phyloP scores from a whole-genome alignment of 768 basidiomycete genomes.

The Lentinus brumalis region DNA sequence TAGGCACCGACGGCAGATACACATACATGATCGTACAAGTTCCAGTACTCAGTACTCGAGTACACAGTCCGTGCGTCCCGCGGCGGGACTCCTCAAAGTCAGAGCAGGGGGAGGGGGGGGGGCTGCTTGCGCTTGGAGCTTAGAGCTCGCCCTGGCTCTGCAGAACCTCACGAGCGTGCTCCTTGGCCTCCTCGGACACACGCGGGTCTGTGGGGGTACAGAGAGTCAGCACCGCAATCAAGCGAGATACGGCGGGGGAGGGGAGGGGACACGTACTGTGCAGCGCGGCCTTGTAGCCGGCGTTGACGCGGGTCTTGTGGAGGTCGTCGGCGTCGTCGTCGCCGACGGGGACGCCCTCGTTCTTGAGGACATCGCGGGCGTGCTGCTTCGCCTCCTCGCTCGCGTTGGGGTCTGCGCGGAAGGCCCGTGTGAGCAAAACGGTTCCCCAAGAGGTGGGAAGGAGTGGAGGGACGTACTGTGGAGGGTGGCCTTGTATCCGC shows the following conservation, averaged over 20 bases:
- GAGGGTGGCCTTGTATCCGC: conserved; percentile 54
- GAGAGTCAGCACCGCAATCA: conserved; percentile 2
- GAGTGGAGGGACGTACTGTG: conserved; percentile 40
- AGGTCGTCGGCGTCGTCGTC: conserved; percentile 37
- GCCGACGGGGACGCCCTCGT: conserved; percentile 41
- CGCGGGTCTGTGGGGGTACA: conserved; percentile 40
- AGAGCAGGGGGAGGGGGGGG: too few relatives aligned
- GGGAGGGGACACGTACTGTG: conserved; percentile 40
- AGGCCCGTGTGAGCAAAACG: not conserved
- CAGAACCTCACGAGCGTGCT: conserved; percentile 47
- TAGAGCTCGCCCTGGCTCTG: conserved; percentile 30
- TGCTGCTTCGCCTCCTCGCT: conserved; percentile 54
- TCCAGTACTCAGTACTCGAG: too few relatives aligned
- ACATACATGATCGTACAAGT: too few relatives aligned
- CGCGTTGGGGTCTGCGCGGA: conserved; percentile 41
- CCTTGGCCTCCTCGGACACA: conserved; percentile 51
- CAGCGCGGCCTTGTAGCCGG: conserved; percentile 59
- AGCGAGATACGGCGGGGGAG: not conserved
- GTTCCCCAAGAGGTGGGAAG: not conserved
- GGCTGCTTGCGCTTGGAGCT: too few relatives aligned
- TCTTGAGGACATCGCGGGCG: conserved; percentile 54
- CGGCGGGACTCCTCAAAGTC: too few relatives aligned
- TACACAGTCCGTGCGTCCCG: too few relatives aligned
- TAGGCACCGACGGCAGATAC: too few relatives aligned
- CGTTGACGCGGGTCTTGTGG: conserved; percentile 50